Evolutionary conservation across 768 basidiomycete genomes (phyloP), one percentile per base, ranked within the genome.

Genomic region (Tylopilus balloui): DNA sequence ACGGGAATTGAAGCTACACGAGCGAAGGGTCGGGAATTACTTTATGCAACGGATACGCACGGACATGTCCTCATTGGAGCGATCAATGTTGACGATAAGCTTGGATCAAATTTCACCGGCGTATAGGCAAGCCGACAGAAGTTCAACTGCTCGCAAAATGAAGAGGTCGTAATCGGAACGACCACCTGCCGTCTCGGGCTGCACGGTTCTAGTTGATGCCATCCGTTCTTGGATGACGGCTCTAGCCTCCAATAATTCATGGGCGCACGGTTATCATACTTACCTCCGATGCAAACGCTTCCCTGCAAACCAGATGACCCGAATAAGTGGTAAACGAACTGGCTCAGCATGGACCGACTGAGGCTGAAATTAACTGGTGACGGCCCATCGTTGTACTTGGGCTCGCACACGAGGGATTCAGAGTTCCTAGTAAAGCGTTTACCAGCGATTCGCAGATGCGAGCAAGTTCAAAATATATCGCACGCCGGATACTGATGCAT

Each of bases 31-130:
- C 20, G 12, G 9, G 12, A 15, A 12, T 28, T 50, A 45, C 24
- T n/a, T 58, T 41, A 47, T 50, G 29, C 32, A 28, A 21, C 12
- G 43, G 19, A 41, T 32, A 36, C 51, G 23, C 43, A 43, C 41
- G 14, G 14, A 23, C 21, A 48, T 41, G 23, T 35, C 51, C 41
- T 24, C 36, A 41, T n/a, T 44, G 34, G 41, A 2, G 25, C 12
- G 34, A 19, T 28, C 29, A 24, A 48, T 39, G 29, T 43, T n/a
- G 35, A n/a, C 34, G 32, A 17, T 6, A 15, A 31, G 2, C 42
- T 29, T 31, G 36, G 23, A 13, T 20, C 39, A 40, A 34, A 23
- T 35, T 44, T 11, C 31, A 34, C 41, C 55, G 54, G 54, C 25
- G 13, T 43, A 28, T 34, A 25, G 9, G 20, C 15, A 41, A 40